phyloP scores from a whole-genome alignment of 176 grass and related monocot species.

The Saccharum officinarum region DNA sequence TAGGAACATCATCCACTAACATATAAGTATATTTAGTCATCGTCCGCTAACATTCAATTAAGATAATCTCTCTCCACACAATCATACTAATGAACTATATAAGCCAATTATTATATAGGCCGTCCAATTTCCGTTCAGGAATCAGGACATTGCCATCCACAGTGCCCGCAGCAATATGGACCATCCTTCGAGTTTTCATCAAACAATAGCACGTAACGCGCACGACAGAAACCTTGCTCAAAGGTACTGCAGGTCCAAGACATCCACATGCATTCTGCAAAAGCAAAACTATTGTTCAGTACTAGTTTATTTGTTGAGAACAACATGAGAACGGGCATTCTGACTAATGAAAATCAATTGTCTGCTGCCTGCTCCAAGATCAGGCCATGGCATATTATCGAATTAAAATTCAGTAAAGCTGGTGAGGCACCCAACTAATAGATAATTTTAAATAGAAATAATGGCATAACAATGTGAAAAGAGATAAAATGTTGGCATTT shows the following conservation, averaged over 20 bases:
- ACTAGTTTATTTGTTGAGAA: background rate
- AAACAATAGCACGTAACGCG: background rate
- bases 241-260: background rate
- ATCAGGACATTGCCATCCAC: background rate
- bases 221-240: background rate
- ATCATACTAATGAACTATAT: background rate
- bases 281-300: background rate
- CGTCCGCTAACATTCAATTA: background rate
- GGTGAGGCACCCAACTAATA: background rate
- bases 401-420: background rate
- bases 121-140: background rate
- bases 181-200: background rate
- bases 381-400: background rate
- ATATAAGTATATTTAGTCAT: background rate
- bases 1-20: background rate
- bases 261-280: background rate
- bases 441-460: background rate
- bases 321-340: background rate
- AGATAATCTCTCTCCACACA: background rate
- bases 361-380: background rate
- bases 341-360: background rate
- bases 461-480: background rate
- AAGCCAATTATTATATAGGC: background rate
- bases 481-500: background rate
- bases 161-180: background rate